Evolutionary conservation across 179 eudicot genomes (phyloP).

Genomic region (Silene vulgaris): DNA sequence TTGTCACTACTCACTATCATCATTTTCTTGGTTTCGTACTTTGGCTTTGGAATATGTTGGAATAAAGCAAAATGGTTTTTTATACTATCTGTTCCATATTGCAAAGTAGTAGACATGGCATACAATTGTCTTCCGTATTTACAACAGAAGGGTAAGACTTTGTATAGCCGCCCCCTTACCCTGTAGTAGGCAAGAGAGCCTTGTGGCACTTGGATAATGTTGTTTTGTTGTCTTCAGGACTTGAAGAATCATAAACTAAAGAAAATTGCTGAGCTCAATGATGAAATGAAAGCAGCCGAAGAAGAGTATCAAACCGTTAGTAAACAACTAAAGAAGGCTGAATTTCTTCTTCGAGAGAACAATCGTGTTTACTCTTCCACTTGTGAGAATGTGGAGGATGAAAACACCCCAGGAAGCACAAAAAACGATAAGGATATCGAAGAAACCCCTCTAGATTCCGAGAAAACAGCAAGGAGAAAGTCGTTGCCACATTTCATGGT

Average conservation of each 20-base stretch:
- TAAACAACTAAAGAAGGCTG: conserved; percentile 40
- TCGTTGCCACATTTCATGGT: conserved; percentile 62
- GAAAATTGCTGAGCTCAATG: conserved; percentile 42
- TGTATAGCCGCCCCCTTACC: not conserved
- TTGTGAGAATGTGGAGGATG: conserved; percentile 27
- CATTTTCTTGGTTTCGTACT: not conserved
- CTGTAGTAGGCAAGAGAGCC: not conserved
- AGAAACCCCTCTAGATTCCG: conserved; percentile 32
- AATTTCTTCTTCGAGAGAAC: conserved; percentile 45
- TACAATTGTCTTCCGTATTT: not conserved
- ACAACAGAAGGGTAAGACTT: not conserved
- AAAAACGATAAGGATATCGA: conserved; percentile 27
- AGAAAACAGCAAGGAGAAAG: conserved; percentile 32
- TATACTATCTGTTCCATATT: not conserved
- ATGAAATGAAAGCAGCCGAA: conserved; percentile 46
- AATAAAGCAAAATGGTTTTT: not conserved
- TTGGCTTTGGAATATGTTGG: not conserved
- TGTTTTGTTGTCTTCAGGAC: conserved; percentile 33
- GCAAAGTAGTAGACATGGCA: not conserved
- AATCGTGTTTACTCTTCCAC: conserved; percentile 29
- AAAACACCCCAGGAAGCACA: conserved; percentile 26
- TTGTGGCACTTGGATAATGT: not conserved
- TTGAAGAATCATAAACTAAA: conserved; percentile 42
- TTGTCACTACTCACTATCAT: not conserved
- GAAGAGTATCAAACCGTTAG: conserved; percentile 35